Percentiles rank a stretch among this genome's conserved stretches.
These are phyloP conservation scores for peach (Prunus persica) DNA, from an alignment of 306 rosid species.

Conservation along the genomic window DNA sequence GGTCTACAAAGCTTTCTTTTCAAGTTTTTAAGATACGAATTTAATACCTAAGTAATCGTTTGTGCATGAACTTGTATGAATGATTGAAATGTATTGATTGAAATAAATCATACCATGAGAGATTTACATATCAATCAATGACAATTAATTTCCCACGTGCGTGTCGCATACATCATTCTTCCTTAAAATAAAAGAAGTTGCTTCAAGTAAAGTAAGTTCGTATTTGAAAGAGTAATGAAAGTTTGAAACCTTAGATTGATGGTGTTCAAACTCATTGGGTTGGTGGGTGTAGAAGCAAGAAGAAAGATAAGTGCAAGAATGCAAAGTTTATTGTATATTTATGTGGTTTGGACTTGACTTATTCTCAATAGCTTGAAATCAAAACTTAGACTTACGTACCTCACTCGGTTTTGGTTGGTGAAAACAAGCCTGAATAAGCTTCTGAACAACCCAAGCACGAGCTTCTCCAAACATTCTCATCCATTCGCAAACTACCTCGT, in stretches of 20 bases:
- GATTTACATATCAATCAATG: neutral
- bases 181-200: no score
- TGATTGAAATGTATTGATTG: no score
- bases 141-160: neutral
- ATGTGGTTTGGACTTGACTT: conserved; percentile 8
- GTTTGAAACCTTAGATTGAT: neutral
- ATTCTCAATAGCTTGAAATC: neutral
- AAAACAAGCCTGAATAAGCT: neutral
- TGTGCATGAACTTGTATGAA: no score
- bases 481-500: neutral
- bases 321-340: neutral
- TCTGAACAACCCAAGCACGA: conserved; percentile 15
- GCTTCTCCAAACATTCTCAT: conserved; percentile 12
- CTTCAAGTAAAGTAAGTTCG: neutral
- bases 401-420: conserved; percentile 28
- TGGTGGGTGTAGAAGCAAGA: conserved; percentile 30
- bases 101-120: no score
- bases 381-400: neutral
- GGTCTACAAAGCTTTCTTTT: conserved; percentile 2
- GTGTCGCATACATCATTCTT: neutral
- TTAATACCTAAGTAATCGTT: no score
- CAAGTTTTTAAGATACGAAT: neutral
- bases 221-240: neutral
- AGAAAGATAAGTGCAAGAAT: conserved; percentile 12
- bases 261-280: neutral